A percentile compares a stretch with the other conserved stretches of the same genome.
Conservation (phyloP, 208 protist genomes). For the Trypanosoma scelopori region DNA sequence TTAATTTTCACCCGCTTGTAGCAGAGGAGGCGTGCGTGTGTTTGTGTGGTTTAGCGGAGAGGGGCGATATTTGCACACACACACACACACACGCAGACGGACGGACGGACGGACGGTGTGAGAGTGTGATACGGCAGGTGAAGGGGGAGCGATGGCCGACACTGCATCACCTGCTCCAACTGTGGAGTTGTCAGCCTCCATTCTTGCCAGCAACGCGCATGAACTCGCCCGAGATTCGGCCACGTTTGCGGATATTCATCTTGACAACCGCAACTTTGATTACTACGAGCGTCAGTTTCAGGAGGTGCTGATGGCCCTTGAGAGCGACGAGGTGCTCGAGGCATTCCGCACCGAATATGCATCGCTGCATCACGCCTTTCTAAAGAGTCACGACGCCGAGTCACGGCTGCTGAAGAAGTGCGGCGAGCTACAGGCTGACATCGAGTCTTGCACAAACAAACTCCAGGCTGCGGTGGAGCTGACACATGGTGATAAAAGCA, state of each 20-base stretch:
- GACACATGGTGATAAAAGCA: constrained; percentile 93
- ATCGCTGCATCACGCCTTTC: constrained; percentile 95
- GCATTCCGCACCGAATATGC: constrained; percentile 96
- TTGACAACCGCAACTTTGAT: constrained; percentile 78
- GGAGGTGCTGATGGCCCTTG: constrained; percentile 92
- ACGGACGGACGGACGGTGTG: neutral
- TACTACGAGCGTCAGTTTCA: constrained; percentile 95
- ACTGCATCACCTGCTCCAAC: neutral
- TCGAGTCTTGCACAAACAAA: constrained; percentile 94
- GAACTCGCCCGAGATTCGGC: constrained; percentile 36
- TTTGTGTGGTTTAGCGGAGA: too few relatives aligned
- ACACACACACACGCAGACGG: neutral
- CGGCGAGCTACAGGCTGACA: constrained; percentile 93
- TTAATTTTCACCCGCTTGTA: too few relatives aligned
- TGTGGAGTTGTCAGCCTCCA: neutral
- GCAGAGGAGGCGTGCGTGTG: too few relatives aligned
- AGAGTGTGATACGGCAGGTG: too few relatives aligned
- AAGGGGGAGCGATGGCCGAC: neutral
- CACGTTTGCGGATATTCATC: constrained; percentile 53
- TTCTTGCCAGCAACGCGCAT: too few relatives aligned
- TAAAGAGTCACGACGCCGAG: constrained; percentile 97
- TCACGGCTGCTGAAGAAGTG: constrained; percentile 96
- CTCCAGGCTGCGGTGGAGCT: constrained; percentile 93
- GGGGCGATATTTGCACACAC: neutral
- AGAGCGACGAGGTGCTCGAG: constrained; percentile 94